Evolutionary conservation across 2,329 filamentous ascomycete genomes (phyloP).

Genomic region (Rhinocladiella mackenziei): DNA sequence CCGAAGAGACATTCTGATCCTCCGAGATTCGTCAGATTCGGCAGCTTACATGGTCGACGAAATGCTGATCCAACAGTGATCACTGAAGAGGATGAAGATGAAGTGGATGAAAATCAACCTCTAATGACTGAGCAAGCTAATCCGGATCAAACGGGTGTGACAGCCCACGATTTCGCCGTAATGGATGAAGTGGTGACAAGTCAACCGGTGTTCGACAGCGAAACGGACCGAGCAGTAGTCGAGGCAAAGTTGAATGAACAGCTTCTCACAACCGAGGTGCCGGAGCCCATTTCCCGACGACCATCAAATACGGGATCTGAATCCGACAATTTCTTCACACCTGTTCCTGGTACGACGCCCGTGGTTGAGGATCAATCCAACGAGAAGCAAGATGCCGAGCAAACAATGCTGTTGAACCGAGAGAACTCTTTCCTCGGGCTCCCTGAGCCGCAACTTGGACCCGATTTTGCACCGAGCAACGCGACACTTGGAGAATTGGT

Average conservation of each 20-base stretch:
- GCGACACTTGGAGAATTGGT: constrained; percentile 6
- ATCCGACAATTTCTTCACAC: constrained; percentile 13
- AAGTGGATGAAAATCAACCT: constrained; percentile 10
- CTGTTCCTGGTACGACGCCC: constrained; percentile 5
- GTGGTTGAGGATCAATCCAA: neutral
- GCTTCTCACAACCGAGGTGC: neutral
- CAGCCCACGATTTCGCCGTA: neutral
- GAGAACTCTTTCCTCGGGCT: constrained; percentile 1
- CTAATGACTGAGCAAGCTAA: constrained; percentile 1
- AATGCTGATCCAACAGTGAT: constrained; percentile 14
- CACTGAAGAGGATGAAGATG: constrained; percentile 19
- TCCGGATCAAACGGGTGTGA: neutral
- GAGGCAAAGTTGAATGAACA: neutral
- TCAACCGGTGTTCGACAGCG: neutral
- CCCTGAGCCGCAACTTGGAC: constrained; percentile 8
- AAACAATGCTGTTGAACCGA: neutral
- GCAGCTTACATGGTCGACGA: constrained; percentile 24
- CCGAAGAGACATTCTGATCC: constrained; percentile 19
- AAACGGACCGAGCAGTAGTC: neutral
- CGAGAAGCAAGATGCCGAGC: neutral
- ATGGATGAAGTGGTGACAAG: neutral
- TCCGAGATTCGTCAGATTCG: constrained; percentile 24
- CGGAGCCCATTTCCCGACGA: neutral
- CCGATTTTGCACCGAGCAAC: constrained; percentile 9
- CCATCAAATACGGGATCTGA: neutral